Conservation (phyloP, 2,329 filamentous ascomycete species). For the Diaporthe australafricana region DNA sequence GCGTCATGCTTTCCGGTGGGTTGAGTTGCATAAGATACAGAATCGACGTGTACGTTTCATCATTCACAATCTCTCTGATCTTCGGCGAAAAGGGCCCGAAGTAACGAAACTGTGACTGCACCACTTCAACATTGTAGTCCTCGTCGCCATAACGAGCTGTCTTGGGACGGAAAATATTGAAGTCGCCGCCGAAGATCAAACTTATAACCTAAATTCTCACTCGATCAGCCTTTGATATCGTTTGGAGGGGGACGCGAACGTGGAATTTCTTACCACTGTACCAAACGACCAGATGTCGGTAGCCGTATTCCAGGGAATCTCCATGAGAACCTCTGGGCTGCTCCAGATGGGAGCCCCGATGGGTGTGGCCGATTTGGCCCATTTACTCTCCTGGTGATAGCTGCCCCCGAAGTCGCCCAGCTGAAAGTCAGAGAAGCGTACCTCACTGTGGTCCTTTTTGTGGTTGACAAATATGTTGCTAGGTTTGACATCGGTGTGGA, state of each 20-base stretch:
- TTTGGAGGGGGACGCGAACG: too few relatives aligned
- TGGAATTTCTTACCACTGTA: too few relatives aligned
- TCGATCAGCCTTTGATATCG: too few relatives aligned
- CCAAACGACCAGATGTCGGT: slow-evolving; percentile 25
- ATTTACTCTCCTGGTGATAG: slow-evolving; percentile 7
- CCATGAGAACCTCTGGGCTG: slow-evolving; percentile 26
- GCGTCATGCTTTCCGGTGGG: slow-evolving; percentile 39
- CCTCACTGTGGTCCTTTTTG: slow-evolving; percentile 25
- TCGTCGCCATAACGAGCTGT: slow-evolving; percentile 24
- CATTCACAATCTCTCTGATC: background rate
- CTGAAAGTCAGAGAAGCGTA: slow-evolving; percentile 43
- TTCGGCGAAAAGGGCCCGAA: slow-evolving; percentile 11
- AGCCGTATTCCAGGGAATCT: slow-evolving; percentile 15
- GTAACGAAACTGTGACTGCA: slow-evolving; percentile 24
- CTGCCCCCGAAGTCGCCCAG: slow-evolving; percentile 43
- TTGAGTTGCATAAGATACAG: slow-evolving; percentile 16
- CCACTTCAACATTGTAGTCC: slow-evolving; percentile 17
- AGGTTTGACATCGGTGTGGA: slow-evolving; percentile 44
- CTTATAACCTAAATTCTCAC: too few relatives aligned
- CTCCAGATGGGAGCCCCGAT: slow-evolving; percentile 18
- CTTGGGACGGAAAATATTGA: slow-evolving; percentile 18
- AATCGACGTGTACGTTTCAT: slow-evolving; percentile 2
- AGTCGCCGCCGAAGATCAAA: slow-evolving; percentile 23
- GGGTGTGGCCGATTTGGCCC: slow-evolving; percentile 18
- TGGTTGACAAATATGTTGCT: slow-evolving; percentile 44